Percentiles rank a stretch among this genome's conserved stretches.
Conservation (phyloP, 2,329 filamentous ascomycete species). For the Trichoderma afroharzianum region DNA sequence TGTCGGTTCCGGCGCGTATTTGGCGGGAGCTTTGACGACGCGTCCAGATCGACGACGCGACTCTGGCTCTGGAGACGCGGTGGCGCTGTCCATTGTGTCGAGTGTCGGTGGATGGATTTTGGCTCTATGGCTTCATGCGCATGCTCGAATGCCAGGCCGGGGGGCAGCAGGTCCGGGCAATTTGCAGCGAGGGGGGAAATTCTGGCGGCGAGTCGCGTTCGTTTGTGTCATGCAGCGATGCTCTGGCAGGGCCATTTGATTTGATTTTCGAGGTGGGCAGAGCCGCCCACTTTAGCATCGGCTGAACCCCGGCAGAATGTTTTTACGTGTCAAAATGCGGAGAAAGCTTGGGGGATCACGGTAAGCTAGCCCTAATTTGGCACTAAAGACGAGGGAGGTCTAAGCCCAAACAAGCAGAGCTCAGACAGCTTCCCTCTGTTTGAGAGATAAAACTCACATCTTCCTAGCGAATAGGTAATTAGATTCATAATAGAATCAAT, state of each 20-base stretch:
- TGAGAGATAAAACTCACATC: neutral
- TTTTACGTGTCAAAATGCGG: neutral
- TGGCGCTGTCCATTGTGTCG: slow-evolving; percentile 48
- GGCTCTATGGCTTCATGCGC: slow-evolving; percentile 1
- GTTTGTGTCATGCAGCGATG: slow-evolving; percentile 15
- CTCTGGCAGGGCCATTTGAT: neutral
- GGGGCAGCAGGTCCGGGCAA: slow-evolving; percentile 6
- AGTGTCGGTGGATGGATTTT: neutral
- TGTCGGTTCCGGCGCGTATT: slow-evolving; percentile 52
- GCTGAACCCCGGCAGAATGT: slow-evolving; percentile 7
- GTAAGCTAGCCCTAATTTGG: neutral
- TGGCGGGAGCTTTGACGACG: slow-evolving; percentile 58
- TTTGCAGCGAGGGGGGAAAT: neutral
- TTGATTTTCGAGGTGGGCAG: slow-evolving; percentile 11
- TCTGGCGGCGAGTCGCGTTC: slow-evolving; percentile 14
- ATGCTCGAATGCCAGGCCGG: slow-evolving; percentile 4
- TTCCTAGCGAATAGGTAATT: neutral
- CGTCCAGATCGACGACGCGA: slow-evolving; percentile 65
- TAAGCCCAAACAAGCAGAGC: neutral
- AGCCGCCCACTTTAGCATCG: slow-evolving; percentile 10
- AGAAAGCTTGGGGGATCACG: neutral
- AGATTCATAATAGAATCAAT: neutral
- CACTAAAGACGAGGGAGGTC: neutral
- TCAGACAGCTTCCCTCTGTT: neutral
- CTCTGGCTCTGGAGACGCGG: slow-evolving; percentile 49